A percentile compares a stretch with the other conserved stretches of the same genome.
Conservation (phyloP, 2,329 filamentous ascomycete genomes). For the Beauveria asiatica region DNA sequence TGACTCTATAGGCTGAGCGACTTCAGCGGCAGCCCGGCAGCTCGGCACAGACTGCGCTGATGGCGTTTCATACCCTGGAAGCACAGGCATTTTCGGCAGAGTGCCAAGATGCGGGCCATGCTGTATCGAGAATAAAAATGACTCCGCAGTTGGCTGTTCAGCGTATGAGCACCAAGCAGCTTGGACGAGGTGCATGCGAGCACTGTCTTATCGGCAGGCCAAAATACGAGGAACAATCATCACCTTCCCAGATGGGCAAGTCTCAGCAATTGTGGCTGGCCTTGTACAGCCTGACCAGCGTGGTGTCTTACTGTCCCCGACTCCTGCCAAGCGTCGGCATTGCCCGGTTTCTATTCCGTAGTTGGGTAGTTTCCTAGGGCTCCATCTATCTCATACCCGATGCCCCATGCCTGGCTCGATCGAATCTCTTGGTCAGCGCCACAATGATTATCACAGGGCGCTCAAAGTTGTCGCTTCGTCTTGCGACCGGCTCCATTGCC, state of each 20-base stretch:
- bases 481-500: too few species aligned
- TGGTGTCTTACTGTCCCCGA: neutral
- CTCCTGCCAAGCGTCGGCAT: neutral
- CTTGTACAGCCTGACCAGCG: neutral
- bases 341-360: neutral
- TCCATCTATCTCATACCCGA: neutral
- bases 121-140: neutral
- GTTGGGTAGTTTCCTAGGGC: neutral
- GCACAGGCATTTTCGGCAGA: neutral
- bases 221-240: neutral
- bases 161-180: neutral
- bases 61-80: neutral
- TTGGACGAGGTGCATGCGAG: neutral
- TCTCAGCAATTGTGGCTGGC: neutral
- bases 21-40: neutral
- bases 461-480: neutral
- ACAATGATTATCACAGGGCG: neutral
- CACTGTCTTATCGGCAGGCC: neutral
- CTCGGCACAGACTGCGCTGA: neutral
- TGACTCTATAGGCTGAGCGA: neutral
- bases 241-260: conserved; percentile 4
- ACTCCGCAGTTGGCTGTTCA: too few species aligned
- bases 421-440: conserved; percentile 1
- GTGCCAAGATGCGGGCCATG: neutral
- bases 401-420: neutral